phyloP scores from a whole-genome alignment of 805 yeast species.

The Starmerella ratchasimensis region DNA sequence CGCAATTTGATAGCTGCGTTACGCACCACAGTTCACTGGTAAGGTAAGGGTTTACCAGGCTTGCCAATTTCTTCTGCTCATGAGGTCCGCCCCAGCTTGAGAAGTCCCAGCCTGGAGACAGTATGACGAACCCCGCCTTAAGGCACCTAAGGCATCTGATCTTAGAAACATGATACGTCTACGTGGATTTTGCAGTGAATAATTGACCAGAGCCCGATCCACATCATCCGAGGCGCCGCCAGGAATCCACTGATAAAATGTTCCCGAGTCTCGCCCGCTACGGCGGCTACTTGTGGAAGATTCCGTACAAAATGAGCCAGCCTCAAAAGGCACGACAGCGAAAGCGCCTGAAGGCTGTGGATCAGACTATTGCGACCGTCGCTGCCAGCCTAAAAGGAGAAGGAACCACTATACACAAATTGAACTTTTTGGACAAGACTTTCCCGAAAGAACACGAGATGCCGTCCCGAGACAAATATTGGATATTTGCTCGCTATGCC shows the following conservation, averaged over 20 bases:
- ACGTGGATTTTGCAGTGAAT: too few relatives aligned
- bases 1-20: too few relatives aligned
- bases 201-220: too few relatives aligned
- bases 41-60: too few relatives aligned
- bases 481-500: conserved; percentile 62
- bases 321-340: conserved; percentile 77
- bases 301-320: conserved; percentile 63
- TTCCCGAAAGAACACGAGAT: conserved; percentile 72
- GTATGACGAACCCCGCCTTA: too few relatives aligned
- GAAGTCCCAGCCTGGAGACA: too few relatives aligned
- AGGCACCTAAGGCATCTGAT: too few relatives aligned
- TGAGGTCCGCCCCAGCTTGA: too few relatives aligned
- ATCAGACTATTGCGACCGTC: conserved; percentile 55
- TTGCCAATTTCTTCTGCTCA: too few relatives aligned
- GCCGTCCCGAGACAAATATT: conserved; percentile 72
- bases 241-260: conserved; percentile 5
- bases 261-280: conserved; percentile 25
- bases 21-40: too few relatives aligned
- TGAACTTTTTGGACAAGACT: conserved; percentile 30
- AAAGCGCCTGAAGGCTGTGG: conserved; percentile 69
- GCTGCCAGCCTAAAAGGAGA: conserved; percentile 34
- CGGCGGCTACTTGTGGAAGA: conserved; percentile 73
- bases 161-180: too few relatives aligned
- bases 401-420: conserved; percentile 26
- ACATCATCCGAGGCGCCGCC: too few relatives aligned